Conservation (phyloP, 176 grass and related monocot species). For the Poa annua region DNA sequence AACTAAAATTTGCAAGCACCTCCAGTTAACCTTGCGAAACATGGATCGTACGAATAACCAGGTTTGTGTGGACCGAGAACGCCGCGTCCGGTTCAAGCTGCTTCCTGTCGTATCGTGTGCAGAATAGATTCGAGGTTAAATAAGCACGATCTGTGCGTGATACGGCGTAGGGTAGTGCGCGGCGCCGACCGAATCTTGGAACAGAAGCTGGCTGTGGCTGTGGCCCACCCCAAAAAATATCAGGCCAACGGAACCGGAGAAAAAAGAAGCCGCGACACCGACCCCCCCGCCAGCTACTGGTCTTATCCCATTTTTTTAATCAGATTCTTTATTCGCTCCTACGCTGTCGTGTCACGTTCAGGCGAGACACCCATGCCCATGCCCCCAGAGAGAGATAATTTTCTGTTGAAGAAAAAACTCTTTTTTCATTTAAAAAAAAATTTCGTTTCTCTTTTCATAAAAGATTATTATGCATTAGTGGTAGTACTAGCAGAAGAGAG, state of each 20-base stretch:
- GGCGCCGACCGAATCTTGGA: neutral
- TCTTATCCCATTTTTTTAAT: conserved; percentile 7
- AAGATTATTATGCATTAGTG: neutral
- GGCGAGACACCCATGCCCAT: neutral
- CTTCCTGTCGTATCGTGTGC: no score
- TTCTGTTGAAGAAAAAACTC: no score
- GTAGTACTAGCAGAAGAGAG: neutral
- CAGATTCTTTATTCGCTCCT: neutral
- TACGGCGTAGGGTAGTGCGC: neutral
- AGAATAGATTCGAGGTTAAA: neutral
- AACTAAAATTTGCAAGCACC: no score
- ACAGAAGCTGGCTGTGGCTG: neutral
- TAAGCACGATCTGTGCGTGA: neutral
- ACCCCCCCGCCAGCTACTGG: neutral
- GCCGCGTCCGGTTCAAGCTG: no score
- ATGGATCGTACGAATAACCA: no score
- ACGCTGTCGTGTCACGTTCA: conserved; percentile 2
- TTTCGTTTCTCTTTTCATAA: no score
- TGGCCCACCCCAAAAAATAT: neutral
- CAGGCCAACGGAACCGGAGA: neutral
- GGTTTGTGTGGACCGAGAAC: no score
- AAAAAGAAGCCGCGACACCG: neutral
- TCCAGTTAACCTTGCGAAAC: no score
- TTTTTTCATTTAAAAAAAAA: no score
- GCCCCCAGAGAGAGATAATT: no score